Base-by-base conservation (phyloP, 2,329 filamentous ascomycete species). In the Monosporascus sp. region DNA sequence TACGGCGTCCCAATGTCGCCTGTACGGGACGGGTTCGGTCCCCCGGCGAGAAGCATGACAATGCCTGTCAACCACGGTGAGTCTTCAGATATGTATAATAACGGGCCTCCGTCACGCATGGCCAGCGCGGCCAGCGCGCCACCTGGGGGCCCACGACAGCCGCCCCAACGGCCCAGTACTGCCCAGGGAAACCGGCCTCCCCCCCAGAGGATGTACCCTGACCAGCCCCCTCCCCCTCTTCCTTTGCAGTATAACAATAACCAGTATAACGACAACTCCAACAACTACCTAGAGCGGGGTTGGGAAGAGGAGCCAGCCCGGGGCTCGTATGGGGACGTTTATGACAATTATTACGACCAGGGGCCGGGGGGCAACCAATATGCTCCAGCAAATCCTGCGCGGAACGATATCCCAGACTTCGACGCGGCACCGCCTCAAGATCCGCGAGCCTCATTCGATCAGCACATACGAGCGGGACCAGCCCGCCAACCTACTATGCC, bases 21-120 rank as follows among this genome's bases (percentile, higher is more conserved):
- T 11, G 59, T 58, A 8, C 63, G 65, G 55, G 70, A 74, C 40
- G 71, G 73, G 6, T 83, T 79, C 58, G 79, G 73, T 0, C 76
- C 78, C 2, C 80, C 79, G 8, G 64, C 70, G n/a, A 74, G 83
- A 60, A 86, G 82, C 53, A 81, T 79, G 76, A 86, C 84, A 5
- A 82, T 85, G 79, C 81, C 82, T 2, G 66, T 73, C 3, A 75
- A 79, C 52, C 73, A 77, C 11, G 62, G 65, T 22, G 60, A 48
- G n/a, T 67, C 69, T 18, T 69, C 72, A 59, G 69, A 73, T 37
- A 72, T 72, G 67, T 64, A 63, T 7, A 65, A 69, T 48, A 65
- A 57, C 14, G 65, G 65, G 20, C 63, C 66, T 35, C 72, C 67
- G 31, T 63, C 62, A 40, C 71, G 74, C 31, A 68, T 68, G 53